These are phyloP conservation scores for Xylaria curta DNA, from an alignment of 495 filamentous ascomycete species.

Conservation along the genomic window DNA sequence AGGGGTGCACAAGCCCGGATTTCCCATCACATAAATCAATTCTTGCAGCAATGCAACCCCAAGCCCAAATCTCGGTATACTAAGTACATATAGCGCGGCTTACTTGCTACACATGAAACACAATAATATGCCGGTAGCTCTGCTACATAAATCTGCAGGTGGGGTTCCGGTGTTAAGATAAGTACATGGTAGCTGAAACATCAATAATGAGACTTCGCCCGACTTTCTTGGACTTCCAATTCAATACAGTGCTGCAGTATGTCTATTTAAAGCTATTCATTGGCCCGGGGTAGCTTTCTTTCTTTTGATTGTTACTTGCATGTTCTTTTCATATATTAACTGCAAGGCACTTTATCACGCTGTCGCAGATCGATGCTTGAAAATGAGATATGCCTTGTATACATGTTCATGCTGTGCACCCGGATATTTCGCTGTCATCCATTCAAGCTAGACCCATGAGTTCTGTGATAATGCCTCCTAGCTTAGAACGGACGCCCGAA, in stretches of 20 bases:
- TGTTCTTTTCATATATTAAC: background rate
- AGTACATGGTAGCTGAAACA: background rate
- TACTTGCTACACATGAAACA: slow-evolving; percentile 11
- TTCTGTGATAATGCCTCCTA: no score
- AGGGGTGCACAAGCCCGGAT: background rate
- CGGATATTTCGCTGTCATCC: background rate
- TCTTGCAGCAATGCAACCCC: background rate
- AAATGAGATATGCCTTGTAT: background rate
- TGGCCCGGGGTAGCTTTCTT: no score
- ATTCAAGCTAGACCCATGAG: no score
- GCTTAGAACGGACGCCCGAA: background rate
- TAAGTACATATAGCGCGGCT: background rate
- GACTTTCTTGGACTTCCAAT: background rate
- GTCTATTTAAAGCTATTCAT: background rate
- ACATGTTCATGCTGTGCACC: background rate
- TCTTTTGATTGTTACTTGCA: background rate
- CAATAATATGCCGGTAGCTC: background rate
- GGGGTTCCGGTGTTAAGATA: background rate
- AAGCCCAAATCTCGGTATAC: slow-evolving; percentile 4
- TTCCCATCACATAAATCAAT: background rate
- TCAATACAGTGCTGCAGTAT: background rate
- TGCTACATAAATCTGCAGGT: background rate
- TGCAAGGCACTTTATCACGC: background rate
- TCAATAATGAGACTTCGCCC: background rate
- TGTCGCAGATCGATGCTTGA: background rate